Base-by-base conservation (phyloP, 1,284 basidiomycete species). In the Puccinia horiana region DNA sequence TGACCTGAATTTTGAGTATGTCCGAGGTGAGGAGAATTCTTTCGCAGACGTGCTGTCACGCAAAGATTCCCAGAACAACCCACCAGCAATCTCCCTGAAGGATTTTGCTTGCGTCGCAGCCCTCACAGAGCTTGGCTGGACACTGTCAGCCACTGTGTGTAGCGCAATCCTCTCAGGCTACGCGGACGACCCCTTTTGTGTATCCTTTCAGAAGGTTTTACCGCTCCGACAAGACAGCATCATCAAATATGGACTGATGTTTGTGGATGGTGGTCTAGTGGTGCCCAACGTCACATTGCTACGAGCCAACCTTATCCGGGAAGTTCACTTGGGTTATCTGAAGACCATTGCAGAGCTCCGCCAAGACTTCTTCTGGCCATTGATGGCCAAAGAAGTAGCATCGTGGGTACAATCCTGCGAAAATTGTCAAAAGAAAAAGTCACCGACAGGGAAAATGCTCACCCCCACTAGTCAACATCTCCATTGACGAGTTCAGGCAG, bases 21-120 rank as follows among this genome's bases (percentile, higher is more conserved):
- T 89, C 9, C 77, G 78, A 20, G 88, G 88, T 0, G 84, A 86
- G 47, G 85, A 86, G 18, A 89, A 89, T 76, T 83, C 84, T 0
- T 86, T 85, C 0, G 87, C 88, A 0, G 88, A 89, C 61, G 86
- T 87, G 4, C 49, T 52, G 5, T 52, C 49, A 4, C 16, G 49
- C 5, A 52, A 52, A 52, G 49, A 20, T 4, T 11, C 23, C 8
- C n/a, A n/a, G n/a, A n/a, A n/a, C n/a, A n/a, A n/a, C n/a, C n/a
- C n/a, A n/a, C n/a, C n/a, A n/a, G n/a, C n/a, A n/a, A n/a, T n/a
- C n/a, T n/a, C n/a, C n/a, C n/a, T n/a, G n/a, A 8, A 83, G 49
- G 18, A 9, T 52, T 12, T 52, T 4, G 11, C 35, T 0, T 63
- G 35, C 0, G n/a, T 56, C 18, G 42, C 37, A 29, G 49, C 63